These are phyloP conservation scores for Paraphaeosphaeria minitans DNA, from an alignment of 2,329 filamentous ascomycete species.

Conservation along the genomic window DNA sequence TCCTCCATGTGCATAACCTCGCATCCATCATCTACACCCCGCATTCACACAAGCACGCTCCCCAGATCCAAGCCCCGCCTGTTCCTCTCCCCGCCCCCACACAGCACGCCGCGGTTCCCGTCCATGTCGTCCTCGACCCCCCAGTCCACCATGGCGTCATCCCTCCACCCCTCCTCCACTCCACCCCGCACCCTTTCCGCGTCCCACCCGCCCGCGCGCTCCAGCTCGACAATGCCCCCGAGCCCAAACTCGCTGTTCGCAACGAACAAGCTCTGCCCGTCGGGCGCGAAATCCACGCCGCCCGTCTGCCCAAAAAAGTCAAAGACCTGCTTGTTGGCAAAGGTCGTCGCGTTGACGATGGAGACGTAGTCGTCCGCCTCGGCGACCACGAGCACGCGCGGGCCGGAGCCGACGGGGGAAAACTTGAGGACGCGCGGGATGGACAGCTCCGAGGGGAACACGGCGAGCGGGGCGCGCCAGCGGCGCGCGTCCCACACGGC, in stretches of 20 bases:
- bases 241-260: conserved; percentile 69
- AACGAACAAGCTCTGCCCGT: conserved; percentile 70
- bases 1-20: neutral
- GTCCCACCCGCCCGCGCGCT: conserved; percentile 46
- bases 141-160: conserved; percentile 32
- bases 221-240: conserved; percentile 70
- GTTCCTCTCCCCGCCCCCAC: conserved; percentile 23
- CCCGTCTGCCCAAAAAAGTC: conserved; percentile 78
- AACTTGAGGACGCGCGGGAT: conserved; percentile 73
- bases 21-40: conserved; percentile 34
- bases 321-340: conserved; percentile 68
- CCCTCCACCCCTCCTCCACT: conserved; percentile 9
- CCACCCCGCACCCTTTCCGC: conserved; percentile 2
- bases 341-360: conserved; percentile 70
- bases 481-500: conserved; percentile 75
- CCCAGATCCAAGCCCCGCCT: conserved; percentile 34
- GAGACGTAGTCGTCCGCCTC: conserved; percentile 77
- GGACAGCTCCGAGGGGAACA: conserved; percentile 69
- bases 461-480: conserved; percentile 61
- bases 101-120: conserved; percentile 15
- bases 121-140: conserved; percentile 25
- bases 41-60: conserved; percentile 32
- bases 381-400: conserved; percentile 69
- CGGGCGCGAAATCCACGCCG: conserved; percentile 69
- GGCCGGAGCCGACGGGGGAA: conserved; percentile 71